Evolutionary conservation across 1,284 basidiomycete genomes (phyloP).

Genomic region (Pseudozyma sp.): DNA sequence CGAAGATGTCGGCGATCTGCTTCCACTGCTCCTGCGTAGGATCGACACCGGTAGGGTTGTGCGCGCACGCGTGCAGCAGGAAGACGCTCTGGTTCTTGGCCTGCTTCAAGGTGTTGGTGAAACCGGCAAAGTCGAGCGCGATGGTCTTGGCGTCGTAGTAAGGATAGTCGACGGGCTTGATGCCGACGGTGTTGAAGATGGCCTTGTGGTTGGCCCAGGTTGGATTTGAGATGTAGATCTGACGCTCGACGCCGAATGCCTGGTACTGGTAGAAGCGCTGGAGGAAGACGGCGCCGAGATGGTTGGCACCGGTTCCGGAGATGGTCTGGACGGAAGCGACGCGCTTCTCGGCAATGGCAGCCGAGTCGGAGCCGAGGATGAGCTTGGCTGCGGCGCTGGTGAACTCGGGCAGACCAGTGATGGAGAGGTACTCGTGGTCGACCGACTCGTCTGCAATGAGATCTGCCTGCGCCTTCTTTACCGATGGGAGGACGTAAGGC

Average conservation of each 20-base stretch:
- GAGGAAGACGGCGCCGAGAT: conserved; percentile 89
- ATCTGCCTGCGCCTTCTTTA: conserved; percentile 76
- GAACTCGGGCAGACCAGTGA: conserved; percentile 86
- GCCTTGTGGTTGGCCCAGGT: conserved; percentile 96
- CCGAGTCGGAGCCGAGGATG: conserved; percentile 81
- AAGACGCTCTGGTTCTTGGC: conserved; percentile 84
- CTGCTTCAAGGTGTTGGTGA: conserved; percentile 73
- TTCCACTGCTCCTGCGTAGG: conserved; percentile 90
- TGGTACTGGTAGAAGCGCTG: conserved; percentile 79
- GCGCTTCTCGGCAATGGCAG: conserved; percentile 77
- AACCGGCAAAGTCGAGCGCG: conserved; percentile 83
- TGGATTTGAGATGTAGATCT: conserved; percentile 85
- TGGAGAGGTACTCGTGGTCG: conserved; percentile 94
- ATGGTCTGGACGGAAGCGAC: conserved; percentile 75
- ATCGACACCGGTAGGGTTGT: conserved; percentile 94
- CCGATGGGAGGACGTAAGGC: conserved; percentile 70
- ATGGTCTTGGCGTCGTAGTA: conserved; percentile 93
- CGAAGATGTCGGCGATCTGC: conserved; percentile 80
- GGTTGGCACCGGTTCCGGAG: conserved; percentile 94
- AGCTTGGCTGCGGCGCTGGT: conserved; percentile 82
- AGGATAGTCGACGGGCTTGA: conserved; percentile 82
- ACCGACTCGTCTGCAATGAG: conserved; percentile 79
- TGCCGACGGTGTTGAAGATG: conserved; percentile 85
- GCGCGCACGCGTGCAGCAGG: conserved; percentile 91
- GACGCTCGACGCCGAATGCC: conserved; percentile 68